These are phyloP conservation scores for Saccharomyces hybrid DNA, from an alignment of 1,139 yeast genomes.

Conservation along the genomic window DNA sequence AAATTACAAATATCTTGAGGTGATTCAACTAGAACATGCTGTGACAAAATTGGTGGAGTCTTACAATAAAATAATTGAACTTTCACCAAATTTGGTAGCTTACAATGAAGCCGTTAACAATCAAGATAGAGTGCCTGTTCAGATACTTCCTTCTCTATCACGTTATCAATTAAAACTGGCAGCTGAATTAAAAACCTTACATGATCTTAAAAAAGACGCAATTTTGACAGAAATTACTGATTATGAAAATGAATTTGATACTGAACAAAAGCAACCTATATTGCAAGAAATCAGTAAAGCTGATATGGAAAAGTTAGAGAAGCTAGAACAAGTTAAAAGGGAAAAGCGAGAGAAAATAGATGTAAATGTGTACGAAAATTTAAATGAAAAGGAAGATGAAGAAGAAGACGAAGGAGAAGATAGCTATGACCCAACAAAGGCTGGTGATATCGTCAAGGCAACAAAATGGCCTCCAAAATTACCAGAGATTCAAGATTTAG, in stretches of 20 bases:
- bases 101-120: constrained; percentile 39
- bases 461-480: constrained; percentile 50
- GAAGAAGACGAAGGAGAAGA: constrained; percentile 18
- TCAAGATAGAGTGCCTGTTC: constrained; percentile 17
- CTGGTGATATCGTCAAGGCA: constrained; percentile 6
- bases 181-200: constrained; percentile 43
- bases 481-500: constrained; percentile 58
- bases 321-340: constrained; percentile 3
- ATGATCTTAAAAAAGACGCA: constrained; percentile 41
- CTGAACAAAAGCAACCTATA: constrained; percentile 20
- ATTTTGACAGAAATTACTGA: constrained; percentile 42
- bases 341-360: neutral
- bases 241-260: constrained; percentile 31
- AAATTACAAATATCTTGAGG: constrained; percentile 31
- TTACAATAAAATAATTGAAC: constrained; percentile 43
- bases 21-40: constrained; percentile 43
- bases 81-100: constrained; percentile 46
- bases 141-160: constrained; percentile 4
- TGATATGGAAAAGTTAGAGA: constrained; percentile 17
- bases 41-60: constrained; percentile 46
- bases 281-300: constrained; percentile 14
- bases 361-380: constrained; percentile 1
- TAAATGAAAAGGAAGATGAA: constrained; percentile 2
- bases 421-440: constrained; percentile 11
- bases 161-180: constrained; percentile 9